Base-by-base conservation (phyloP, 2,329 filamentous ascomycete genomes). In the Colletotrichum chlorophyti region DNA sequence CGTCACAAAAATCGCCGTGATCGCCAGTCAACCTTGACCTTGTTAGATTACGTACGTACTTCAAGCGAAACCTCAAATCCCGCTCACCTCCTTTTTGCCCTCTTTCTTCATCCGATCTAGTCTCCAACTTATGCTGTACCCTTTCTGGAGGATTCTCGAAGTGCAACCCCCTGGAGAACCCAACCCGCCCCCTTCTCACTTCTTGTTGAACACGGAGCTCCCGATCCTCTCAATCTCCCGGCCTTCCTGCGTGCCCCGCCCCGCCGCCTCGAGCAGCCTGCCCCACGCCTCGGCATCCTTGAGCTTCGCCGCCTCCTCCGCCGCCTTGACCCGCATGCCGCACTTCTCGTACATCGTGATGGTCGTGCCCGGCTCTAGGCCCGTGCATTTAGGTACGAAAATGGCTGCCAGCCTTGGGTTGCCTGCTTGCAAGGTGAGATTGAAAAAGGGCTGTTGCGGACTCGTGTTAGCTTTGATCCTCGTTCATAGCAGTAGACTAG, bases 261-360 rank as follows among this genome's bases (percentile, higher is more conserved):
- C 89, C 14, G 91, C 93, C 64, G 89, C 92, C 55, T 84, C 84
- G 64, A 91, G 81, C 63, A 98, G 76, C 48, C 87, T 81, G 66
- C 89, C 85, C 75, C 96, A 86, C n/a, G 88, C 78, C 65, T 88
- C 88, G 45, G 85, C 79, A 70, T 99, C 91, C 74, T 91, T 96
- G 59, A 84, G 82, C 76, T 88, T 91, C 59, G 93, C 83, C 3
- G 95, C 94, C 76, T 98, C 95, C 75, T 98, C 93, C 4, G 90
- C 95, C 3, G 95, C 95, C 75, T 91, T 93, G 24, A 90, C 84
- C 40, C 92, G 80, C 87, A 97, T 85, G 15, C 94, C 94, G 72
- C 95, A 98, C 76, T 97, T 97, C 67, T 96, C 88, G 83, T 93
- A 99, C 94, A 99, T 97, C 65, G 89, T 85, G 53, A 97, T 88